Evolutionary conservation across 441 rosid species (phyloP), one percentile per base, ranked within the genome.

Genomic region (Adansonia gregorii): DNA sequence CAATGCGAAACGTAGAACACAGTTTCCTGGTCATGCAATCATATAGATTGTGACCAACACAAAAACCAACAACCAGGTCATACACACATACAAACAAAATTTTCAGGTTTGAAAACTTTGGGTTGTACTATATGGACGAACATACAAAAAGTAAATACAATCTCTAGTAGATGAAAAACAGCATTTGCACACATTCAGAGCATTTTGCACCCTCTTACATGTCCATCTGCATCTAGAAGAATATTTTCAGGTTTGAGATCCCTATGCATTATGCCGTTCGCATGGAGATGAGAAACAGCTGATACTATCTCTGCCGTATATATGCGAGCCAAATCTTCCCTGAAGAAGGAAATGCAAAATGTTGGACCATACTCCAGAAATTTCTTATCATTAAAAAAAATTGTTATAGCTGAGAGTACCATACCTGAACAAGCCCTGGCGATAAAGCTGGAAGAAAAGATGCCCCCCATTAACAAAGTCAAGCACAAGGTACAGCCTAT

Each of bases 231-330:
- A 82, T 89, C 98, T 83, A 96, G 74, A 27, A 96, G 90, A 80
- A 96, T 89, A 79, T 96, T 96, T 87, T 96, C 99, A 22, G 98
- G 99, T 83, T 96, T 96, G 20, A 96, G 93, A 88, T 96, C 99
- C 81, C 99, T 90, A 81, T 93, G 98, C 99, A 96, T 94, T 74
- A 95, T 90, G 79, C 97, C 98, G 72, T 94, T 91, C 83, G 87
- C 90, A 86, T 96, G 98, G 72, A 94, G 98, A 82, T 94, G 99
- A 51, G 91, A 84, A 55, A 96, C 97, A 2, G 98, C 98, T 78
- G 94, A 96, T 81, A 90, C 87, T 60, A 94, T 91, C 84, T 94
- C 99, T 20, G 99, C 98, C 78, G 93, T 88, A 86, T 96, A 96
- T 14, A 96, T 81, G 55, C 99, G 93, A 67, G 95, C 98, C 88